These are phyloP conservation scores for Straminergon stramineum DNA, from an alignment of 225 moss, liverwort and hornwort species.

Conservation along the genomic window DNA sequence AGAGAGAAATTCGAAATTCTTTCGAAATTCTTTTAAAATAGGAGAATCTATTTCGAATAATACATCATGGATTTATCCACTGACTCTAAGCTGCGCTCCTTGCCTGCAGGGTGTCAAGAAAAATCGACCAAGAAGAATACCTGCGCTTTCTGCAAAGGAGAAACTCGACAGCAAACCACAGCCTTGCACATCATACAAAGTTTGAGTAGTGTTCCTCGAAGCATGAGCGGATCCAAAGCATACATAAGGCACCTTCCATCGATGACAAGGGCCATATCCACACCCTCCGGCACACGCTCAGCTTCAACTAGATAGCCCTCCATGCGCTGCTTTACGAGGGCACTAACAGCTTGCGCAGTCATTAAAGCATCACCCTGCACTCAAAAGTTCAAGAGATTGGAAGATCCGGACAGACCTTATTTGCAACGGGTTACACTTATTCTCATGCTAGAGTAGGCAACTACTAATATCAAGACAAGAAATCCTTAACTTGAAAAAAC, in stretches of 20 bases:
- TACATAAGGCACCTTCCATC: slow-evolving; percentile 93
- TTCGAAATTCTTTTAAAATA: neutral
- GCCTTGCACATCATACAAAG: slow-evolving; percentile 84
- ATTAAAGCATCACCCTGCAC: slow-evolving; percentile 66
- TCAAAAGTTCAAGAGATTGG: neutral
- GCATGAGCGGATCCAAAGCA: slow-evolving; percentile 67
- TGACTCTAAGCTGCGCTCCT: neutral
- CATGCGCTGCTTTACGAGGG: slow-evolving; percentile 55
- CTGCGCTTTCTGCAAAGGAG: slow-evolving; percentile 91
- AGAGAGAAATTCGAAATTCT: neutral
- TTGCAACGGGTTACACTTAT: neutral
- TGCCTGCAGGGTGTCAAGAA: neutral
- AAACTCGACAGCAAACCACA: slow-evolving; percentile 94
- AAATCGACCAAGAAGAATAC: slow-evolving; percentile 21
- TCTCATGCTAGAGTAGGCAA: neutral
- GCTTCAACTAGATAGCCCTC: slow-evolving; percentile 49
- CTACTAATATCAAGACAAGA: neutral
- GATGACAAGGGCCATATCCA: slow-evolving; percentile 81
- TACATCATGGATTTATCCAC: neutral
- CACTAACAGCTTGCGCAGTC: slow-evolving; percentile 69
- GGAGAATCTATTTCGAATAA: neutral
- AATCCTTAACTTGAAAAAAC: slow-evolving; percentile 2
- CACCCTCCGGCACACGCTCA: slow-evolving; percentile 23
- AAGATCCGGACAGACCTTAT: neutral
- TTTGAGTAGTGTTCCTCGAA: slow-evolving; percentile 62